Evolutionary conservation across 164 flowering plant genomes (phyloP).

Genomic region (Platanus orientalis): DNA sequence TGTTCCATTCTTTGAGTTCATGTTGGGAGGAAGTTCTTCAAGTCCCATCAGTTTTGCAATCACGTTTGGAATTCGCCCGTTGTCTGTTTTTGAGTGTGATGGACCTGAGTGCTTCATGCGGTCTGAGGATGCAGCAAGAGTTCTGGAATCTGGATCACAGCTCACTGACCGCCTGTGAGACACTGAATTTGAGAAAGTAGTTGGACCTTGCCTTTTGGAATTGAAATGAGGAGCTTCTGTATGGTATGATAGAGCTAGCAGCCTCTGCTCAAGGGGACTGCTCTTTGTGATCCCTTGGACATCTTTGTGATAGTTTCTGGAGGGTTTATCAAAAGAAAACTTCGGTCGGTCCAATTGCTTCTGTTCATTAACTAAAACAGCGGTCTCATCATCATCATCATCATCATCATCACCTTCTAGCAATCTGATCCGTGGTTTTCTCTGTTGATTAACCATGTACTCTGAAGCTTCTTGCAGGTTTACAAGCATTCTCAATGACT

Average conservation of each 20-base stretch:
- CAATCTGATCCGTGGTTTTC: constrained; percentile 44
- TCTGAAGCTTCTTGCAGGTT: constrained; percentile 74
- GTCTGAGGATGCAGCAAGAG: constrained; percentile 20
- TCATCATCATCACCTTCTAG: constrained; percentile 58
- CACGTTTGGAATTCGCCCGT: constrained; percentile 65
- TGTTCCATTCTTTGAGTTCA: constrained; percentile 20
- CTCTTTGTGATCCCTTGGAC: constrained; percentile 21
- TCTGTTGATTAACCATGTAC: constrained; percentile 30
- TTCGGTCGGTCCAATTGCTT: constrained; percentile 43
- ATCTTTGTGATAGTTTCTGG: constrained; percentile 26
- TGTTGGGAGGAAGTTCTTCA: constrained; percentile 51
- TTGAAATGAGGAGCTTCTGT: constrained; percentile 17
- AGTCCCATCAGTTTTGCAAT: constrained; percentile 94
- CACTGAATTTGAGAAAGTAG: constrained; percentile 12
- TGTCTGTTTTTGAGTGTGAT: constrained; percentile 35
- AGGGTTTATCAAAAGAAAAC: constrained; percentile 62
- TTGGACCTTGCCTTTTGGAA: constrained; percentile 15
- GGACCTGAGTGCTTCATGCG: constrained; percentile 21
- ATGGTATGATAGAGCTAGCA: constrained; percentile 30
- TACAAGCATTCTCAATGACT: constrained; percentile 68
- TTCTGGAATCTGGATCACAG: constrained; percentile 20
- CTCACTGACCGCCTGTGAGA: constrained; percentile 44
- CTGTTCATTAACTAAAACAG: constrained; percentile 14
- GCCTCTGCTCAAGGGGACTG: constrained; percentile 22
- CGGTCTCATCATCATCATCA: constrained; percentile 34